These are phyloP conservation scores for Boletellus dicymbophilus DNA, from an alignment of 1,284 basidiomycete species.

Conservation along the genomic window DNA sequence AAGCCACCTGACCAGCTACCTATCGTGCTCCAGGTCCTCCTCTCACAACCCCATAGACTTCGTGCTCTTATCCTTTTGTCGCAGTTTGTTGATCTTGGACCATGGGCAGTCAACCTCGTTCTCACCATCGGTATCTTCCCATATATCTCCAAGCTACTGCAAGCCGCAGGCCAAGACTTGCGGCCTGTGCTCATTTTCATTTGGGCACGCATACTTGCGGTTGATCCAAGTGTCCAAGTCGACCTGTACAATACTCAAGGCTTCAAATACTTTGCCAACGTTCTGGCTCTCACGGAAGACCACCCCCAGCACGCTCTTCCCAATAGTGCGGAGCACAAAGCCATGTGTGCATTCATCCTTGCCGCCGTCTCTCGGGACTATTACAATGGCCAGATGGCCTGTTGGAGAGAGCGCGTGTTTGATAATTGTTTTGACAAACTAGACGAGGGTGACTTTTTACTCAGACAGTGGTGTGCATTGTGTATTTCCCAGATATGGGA, in stretches of 20 bases:
- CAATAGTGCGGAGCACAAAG: slow-evolving; percentile 95
- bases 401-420: slow-evolving; percentile 85
- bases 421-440: slow-evolving; percentile 88
- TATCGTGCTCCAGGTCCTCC: slow-evolving; percentile 94
- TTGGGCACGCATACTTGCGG: slow-evolving; percentile 96
- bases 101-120: slow-evolving; percentile 97
- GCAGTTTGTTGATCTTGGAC: slow-evolving; percentile 96
- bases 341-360: slow-evolving; percentile 99
- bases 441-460: slow-evolving; percentile 88
- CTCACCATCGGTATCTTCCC: slow-evolving; percentile 99
- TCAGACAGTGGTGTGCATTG: slow-evolving; percentile 93
- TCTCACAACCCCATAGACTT: slow-evolving; percentile 95
- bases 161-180: slow-evolving; percentile 93
- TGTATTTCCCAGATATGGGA: slow-evolving; percentile 98
- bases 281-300: slow-evolving; percentile 71
- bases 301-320: slow-evolving; percentile 60
- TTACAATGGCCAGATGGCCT: slow-evolving; percentile 84
- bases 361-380: slow-evolving; percentile 92
- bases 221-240: slow-evolving; percentile 90
- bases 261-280: slow-evolving; percentile 87
- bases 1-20: slow-evolving; percentile 97
- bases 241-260: slow-evolving; percentile 88
- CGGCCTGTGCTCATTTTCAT: slow-evolving; percentile 99
- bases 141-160: slow-evolving; percentile 95
- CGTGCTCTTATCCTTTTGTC: slow-evolving; percentile 96